Percentiles rank a stretch among this genome's conserved stretches.
phyloP scores from a whole-genome alignment of 768 basidiomycete genomes.

The Lentinula aciculospora region DNA sequence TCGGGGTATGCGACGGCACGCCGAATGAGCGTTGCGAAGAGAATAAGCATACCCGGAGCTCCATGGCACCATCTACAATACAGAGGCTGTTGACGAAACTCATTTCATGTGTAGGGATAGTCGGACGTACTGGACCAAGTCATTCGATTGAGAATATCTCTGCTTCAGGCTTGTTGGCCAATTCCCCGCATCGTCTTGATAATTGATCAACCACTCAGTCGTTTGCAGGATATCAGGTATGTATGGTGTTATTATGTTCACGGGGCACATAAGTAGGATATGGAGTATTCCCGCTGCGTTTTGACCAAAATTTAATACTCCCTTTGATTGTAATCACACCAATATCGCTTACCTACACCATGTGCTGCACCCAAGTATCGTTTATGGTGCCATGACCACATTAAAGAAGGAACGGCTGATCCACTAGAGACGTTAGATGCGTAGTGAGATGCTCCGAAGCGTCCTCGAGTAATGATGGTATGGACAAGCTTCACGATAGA shows the following conservation, averaged over 20 bases:
- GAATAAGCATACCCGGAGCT: slow-evolving; percentile 43
- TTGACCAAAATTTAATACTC: background rate
- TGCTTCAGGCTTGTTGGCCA: slow-evolving; percentile 42
- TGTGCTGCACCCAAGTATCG: slow-evolving; percentile 53
- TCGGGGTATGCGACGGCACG: slow-evolving; percentile 17
- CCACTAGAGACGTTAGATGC: slow-evolving; percentile 6
- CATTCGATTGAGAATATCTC: slow-evolving; percentile 18
- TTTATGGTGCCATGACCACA: slow-evolving; percentile 59
- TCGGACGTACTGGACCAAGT: slow-evolving; percentile 42
- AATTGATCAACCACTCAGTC: slow-evolving; percentile 39
- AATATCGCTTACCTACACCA: too few species aligned
- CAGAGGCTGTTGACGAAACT: background rate
- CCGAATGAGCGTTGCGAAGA: slow-evolving; percentile 38
- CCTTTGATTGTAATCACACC: slow-evolving; percentile 27
- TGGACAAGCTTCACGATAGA: slow-evolving; percentile 31
- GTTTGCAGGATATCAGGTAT: slow-evolving; percentile 35
- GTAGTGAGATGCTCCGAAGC: slow-evolving; percentile 12
- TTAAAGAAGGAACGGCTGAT: slow-evolving; percentile 32
- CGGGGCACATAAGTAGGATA: slow-evolving; percentile 40
- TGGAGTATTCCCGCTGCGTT: slow-evolving; percentile 47
- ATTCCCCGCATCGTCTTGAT: slow-evolving; percentile 43
- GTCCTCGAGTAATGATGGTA: slow-evolving; percentile 41
- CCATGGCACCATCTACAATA: slow-evolving; percentile 53
- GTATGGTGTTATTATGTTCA: slow-evolving; percentile 27
- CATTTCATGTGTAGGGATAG: background rate